These are phyloP conservation scores for Exobasidium cylindrosporum DNA, from an alignment of 1,284 basidiomycete genomes.

Conservation along the genomic window DNA sequence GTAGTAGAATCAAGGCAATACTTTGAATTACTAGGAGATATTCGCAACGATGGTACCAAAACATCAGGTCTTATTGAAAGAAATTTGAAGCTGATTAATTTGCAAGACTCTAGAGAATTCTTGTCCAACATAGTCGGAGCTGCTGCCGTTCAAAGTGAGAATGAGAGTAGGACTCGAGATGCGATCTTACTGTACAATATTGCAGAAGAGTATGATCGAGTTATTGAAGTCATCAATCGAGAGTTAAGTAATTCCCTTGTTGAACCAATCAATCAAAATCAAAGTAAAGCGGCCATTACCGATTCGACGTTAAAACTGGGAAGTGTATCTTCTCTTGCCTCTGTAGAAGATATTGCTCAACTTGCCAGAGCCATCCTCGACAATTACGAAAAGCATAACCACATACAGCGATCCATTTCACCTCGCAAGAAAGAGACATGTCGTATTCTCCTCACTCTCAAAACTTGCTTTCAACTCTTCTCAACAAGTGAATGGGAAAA, in stretches of 20 bases:
- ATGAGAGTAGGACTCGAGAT: conserved; percentile 71
- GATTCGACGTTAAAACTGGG: conserved; percentile 1
- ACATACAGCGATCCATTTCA: conserved; percentile 61
- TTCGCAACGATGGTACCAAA: conserved; percentile 80
- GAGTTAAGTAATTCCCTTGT: conserved; percentile 71
- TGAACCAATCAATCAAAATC: conserved; percentile 28
- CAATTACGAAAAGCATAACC: conserved; percentile 70
- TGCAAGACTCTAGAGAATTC: conserved; percentile 71
- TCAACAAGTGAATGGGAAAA: conserved; percentile 70
- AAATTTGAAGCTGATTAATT: conserved; percentile 71
- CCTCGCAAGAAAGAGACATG: conserved; percentile 70
- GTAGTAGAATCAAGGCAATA: conserved; percentile 81
- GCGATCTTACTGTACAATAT: conserved; percentile 95
- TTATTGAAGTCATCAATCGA: conserved; percentile 80
- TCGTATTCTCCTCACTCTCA: conserved; percentile 70
- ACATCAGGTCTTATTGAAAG: conserved; percentile 82
- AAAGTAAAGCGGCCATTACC: conserved; percentile 13
- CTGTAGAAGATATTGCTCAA: conserved; percentile 69
- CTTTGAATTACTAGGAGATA: conserved; percentile 81
- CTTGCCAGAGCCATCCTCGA: conserved; percentile 79
- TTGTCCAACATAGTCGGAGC: conserved; percentile 77
- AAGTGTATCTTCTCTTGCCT: conserved; percentile 58
- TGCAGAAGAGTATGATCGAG: conserved; percentile 83
- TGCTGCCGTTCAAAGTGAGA: conserved; percentile 72
- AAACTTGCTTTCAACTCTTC: conserved; percentile 77